These are phyloP conservation scores for Intubia oerlemansii DNA, from an alignment of 2,329 filamentous ascomycete species.

Conservation along the genomic window DNA sequence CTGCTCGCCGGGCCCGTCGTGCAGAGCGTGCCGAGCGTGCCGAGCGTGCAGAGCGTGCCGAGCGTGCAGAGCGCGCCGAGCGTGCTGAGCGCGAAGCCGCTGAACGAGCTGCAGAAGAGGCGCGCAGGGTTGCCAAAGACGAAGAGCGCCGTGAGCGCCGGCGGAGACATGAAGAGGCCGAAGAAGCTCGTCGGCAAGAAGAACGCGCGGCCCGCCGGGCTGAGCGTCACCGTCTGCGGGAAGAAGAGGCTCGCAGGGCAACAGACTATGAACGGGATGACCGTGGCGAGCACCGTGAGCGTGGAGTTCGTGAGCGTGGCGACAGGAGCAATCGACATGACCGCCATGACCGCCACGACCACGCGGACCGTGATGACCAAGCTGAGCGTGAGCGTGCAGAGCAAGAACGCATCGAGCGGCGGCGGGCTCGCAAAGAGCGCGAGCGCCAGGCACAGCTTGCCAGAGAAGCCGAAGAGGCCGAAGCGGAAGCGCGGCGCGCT, in stretches of 20 bases:
- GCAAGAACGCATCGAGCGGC: constrained; percentile 28
- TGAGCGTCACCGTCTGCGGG: constrained; percentile 22
- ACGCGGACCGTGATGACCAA: constrained; percentile 1
- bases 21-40: no score
- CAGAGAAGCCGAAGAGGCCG: constrained; percentile 20
- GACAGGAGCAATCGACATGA: no score
- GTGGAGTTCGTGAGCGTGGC: no score
- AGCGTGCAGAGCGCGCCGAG: no score
- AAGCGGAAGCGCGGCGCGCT: constrained; percentile 24
- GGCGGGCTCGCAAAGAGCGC: constrained; percentile 25
- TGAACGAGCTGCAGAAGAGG: constrained; percentile 32
- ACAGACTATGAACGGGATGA: no score
- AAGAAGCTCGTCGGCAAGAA: constrained; percentile 26
- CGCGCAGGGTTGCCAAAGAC: constrained; percentile 29
- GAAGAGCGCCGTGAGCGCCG: constrained; percentile 33
- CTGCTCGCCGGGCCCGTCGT: constrained; percentile 38
- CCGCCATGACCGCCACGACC: no score
- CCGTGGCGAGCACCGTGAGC: no score
- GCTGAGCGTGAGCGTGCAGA: constrained; percentile 6
- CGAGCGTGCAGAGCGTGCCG: no score
- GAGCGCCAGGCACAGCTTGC: constrained; percentile 16
- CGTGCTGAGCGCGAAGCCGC: constrained; percentile 27
- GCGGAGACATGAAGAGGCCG: constrained; percentile 33
- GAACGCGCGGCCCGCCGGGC: constrained; percentile 37
- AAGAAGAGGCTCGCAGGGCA: no score